Evolutionary conservation across 1,139 yeast species (phyloP).

Genomic region (Ashbya aceris): DNA sequence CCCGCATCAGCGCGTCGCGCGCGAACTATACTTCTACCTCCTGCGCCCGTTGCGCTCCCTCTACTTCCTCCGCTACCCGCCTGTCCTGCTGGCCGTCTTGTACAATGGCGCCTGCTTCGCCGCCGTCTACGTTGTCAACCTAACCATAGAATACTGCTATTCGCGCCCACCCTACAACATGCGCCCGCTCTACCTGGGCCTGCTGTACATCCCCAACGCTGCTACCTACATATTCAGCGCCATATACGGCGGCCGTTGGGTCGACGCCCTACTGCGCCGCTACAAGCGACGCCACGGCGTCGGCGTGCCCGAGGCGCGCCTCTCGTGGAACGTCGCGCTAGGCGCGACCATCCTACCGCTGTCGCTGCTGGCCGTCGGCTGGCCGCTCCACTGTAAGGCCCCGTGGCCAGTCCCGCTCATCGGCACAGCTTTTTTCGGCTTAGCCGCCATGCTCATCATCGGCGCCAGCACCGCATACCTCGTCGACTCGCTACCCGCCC

Average conservation of each 20-base stretch:
- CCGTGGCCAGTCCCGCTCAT: slow-evolving; percentile 72
- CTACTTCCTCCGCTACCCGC: slow-evolving; percentile 55
- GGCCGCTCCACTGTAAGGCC: slow-evolving; percentile 59
- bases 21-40: slow-evolving; percentile 34
- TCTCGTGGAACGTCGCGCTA: slow-evolving; percentile 62
- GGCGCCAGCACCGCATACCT: slow-evolving; percentile 75
- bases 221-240: slow-evolving; percentile 68
- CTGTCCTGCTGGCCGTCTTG: slow-evolving; percentile 54
- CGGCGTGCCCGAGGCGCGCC: slow-evolving; percentile 65
- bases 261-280: slow-evolving; percentile 49
- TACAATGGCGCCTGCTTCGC: slow-evolving; percentile 65
- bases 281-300: slow-evolving; percentile 58
- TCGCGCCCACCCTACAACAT: slow-evolving; percentile 62
- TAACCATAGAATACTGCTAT: slow-evolving; percentile 60
- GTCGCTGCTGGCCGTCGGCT: slow-evolving; percentile 66
- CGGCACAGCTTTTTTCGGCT: slow-evolving; percentile 75
- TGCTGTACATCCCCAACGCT: slow-evolving; percentile 76
- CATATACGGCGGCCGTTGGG: slow-evolving; percentile 70
- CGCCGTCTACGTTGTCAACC: slow-evolving; percentile 61
- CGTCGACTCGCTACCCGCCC: slow-evolving; percentile 78
- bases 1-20: slow-evolving; percentile 15
- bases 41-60: slow-evolving; percentile 43
- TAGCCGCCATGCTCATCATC: slow-evolving; percentile 75
- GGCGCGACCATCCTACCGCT: slow-evolving; percentile 58
- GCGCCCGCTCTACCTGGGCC: slow-evolving; percentile 55